Evolutionary conservation across 2,329 filamentous ascomycete species (phyloP).

Genomic region (Fusarium buharicum): DNA sequence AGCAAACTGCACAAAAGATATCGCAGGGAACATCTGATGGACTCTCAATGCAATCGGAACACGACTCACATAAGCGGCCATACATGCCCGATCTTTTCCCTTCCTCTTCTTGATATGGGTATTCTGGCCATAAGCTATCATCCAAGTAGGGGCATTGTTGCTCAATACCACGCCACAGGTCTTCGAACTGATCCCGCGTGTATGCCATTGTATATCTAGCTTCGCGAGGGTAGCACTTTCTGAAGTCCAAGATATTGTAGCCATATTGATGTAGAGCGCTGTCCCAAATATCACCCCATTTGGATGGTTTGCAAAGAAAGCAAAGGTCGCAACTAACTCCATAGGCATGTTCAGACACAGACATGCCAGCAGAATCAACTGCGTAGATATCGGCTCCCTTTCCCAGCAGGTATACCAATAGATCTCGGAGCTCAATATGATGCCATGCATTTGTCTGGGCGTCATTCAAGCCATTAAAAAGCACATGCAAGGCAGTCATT

Average conservation of each 20-base stretch:
- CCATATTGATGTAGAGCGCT: not conserved
- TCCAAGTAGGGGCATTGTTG: slow-evolving; percentile 6
- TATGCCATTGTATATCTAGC: not conserved
- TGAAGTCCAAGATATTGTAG: not conserved
- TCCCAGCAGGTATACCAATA: not conserved
- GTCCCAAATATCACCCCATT: not conserved
- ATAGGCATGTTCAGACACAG: not conserved
- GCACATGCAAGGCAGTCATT: not conserved
- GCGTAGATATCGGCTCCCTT: not conserved
- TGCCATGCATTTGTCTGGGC: too few relatives aligned
- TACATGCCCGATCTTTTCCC: not conserved
- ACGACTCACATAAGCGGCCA: not conserved
- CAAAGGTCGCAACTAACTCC: not conserved
- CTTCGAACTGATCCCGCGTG: not conserved
- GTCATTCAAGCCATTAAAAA: not conserved
- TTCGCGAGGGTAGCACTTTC: accelerated
- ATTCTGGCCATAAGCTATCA: not conserved
- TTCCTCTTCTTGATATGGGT: not conserved
- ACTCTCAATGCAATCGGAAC: accelerated
- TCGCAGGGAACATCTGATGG: accelerated
- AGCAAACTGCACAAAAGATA: not conserved
- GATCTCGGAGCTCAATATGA: not conserved
- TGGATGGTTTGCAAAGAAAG: accelerated
- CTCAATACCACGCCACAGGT: not conserved
- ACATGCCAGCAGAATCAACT: accelerated